These are phyloP conservation scores for Gloeostereum incarnatum DNA, from an alignment of 768 basidiomycete genomes.

Conservation along the genomic window DNA sequence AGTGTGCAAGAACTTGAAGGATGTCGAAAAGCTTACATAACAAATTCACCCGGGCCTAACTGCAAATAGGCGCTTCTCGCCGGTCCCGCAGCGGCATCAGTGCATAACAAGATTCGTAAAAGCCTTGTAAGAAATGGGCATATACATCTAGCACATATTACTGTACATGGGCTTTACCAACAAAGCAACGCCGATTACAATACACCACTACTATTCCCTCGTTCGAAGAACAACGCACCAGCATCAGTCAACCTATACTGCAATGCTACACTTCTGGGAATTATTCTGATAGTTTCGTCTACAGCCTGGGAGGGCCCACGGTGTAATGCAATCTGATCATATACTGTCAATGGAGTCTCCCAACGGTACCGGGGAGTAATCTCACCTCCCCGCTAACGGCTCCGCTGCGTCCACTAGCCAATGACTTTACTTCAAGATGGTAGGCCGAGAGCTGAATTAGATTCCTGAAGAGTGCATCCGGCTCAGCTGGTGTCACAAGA, in stretches of 20 bases:
- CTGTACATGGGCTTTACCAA: too few species aligned
- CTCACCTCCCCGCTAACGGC: slow-evolving; percentile 70
- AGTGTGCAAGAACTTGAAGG: too few species aligned
- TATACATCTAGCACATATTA: too few species aligned
- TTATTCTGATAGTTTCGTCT: slow-evolving; percentile 23
- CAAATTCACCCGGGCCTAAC: too few species aligned
- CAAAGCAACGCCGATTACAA: too few species aligned
- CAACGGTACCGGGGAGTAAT: background rate
- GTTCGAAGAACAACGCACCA: slow-evolving; percentile 60
- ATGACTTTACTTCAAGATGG: slow-evolving; percentile 62
- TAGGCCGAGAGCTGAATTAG: slow-evolving; percentile 57
- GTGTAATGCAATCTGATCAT: slow-evolving; percentile 52
- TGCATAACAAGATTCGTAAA: too few species aligned
- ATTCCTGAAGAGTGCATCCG: slow-evolving; percentile 49
- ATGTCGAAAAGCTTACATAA: too few species aligned
- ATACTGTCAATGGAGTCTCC: background rate
- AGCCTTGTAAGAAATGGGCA: too few species aligned
- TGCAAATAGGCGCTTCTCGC: too few species aligned
- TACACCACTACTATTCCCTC: slow-evolving; percentile 60
- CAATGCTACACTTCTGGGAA: slow-evolving; percentile 46
- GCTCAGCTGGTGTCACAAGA: slow-evolving; percentile 40
- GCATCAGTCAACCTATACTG: slow-evolving; percentile 68
- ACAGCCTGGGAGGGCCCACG: slow-evolving; percentile 31
- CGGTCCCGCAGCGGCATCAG: too few species aligned
- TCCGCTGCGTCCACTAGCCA: slow-evolving; percentile 70